Conservation (phyloP, 2,329 filamentous ascomycete species). For the Hypoxylon sp. region DNA sequence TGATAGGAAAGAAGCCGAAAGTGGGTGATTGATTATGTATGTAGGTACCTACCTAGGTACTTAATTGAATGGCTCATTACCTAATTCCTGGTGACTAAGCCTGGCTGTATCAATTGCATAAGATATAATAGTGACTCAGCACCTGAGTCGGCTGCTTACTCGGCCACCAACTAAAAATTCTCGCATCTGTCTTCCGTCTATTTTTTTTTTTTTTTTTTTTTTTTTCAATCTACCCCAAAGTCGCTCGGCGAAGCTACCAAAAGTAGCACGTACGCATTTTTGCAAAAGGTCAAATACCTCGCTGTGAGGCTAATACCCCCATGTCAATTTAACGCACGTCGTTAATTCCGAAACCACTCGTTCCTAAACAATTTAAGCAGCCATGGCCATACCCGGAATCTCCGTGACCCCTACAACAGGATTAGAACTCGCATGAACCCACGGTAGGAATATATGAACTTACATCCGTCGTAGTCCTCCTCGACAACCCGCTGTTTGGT, state of each 20-base stretch:
- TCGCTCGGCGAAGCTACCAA: too few relatives aligned
- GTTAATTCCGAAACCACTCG: not conserved
- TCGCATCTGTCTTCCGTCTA: too few relatives aligned
- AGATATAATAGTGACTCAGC: too few relatives aligned
- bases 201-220: too few relatives aligned
- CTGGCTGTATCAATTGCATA: too few relatives aligned
- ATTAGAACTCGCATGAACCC: constrained; percentile 15
- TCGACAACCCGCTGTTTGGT: constrained; percentile 1
- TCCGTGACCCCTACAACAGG: constrained; percentile 38
- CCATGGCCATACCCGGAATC: constrained; percentile 35
- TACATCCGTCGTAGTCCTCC: constrained; percentile 36
- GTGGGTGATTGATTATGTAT: too few relatives aligned
- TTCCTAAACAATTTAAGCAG: not conserved
- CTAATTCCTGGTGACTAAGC: too few relatives aligned
- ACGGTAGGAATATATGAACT: constrained; percentile 25
- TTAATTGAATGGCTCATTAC: too few relatives aligned
- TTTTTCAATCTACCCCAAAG: too few relatives aligned
- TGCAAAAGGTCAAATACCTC: not conserved
- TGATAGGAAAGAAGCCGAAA: constrained; percentile 30
- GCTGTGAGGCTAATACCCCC: not conserved
- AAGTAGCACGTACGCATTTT: not conserved
- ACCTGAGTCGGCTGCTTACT: too few relatives aligned
- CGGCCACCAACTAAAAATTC: too few relatives aligned
- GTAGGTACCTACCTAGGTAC: too few relatives aligned
- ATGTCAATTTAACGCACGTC: not conserved